Percentiles rank a stretch among this genome's conserved stretches.
Evolutionary conservation across 1,284 basidiomycete genomes (phyloP).

Genomic region (Melampsora larici-populina): DNA sequence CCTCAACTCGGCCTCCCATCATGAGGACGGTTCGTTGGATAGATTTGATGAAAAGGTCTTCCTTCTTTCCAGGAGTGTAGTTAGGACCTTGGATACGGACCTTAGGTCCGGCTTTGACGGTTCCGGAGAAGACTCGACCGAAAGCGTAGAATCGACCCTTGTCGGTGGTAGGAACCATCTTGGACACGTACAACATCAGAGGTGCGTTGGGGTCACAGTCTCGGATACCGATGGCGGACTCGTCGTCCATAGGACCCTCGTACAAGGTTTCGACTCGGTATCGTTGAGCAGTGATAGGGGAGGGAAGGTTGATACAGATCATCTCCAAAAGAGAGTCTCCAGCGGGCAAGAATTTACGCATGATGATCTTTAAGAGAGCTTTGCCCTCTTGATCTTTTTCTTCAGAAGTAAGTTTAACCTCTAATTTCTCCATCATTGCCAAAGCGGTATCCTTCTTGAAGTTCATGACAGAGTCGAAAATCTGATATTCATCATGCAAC

Average conservation of each 20-base stretch:
- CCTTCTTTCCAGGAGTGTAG: constrained; percentile 98
- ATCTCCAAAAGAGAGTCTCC: constrained; percentile 99
- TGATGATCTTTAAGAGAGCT: constrained; percentile 91
- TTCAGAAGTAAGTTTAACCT: constrained; percentile 80
- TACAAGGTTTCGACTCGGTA: constrained; percentile 99
- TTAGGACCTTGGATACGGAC: constrained; percentile 99
- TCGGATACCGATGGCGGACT: constrained; percentile 96
- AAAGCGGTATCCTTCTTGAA: constrained; percentile 91
- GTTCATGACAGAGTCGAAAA: constrained; percentile 99
- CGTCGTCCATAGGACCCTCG: constrained; percentile 99
- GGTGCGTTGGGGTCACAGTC: constrained; percentile 97
- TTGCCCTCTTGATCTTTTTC: constrained; percentile 97
- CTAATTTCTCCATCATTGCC: constrained; percentile 92
- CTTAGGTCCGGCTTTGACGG: constrained; percentile 93
- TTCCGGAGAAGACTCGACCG: constrained; percentile 99
- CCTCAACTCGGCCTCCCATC: constrained; percentile 99
- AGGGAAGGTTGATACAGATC: constrained; percentile 95
- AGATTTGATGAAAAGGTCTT: constrained; percentile 96
- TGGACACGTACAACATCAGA: constrained; percentile 97
- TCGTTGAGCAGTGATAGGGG: constrained; percentile 90
- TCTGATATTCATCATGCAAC: constrained; percentile 50
- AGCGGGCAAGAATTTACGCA: constrained; percentile 99
- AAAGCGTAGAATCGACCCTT: constrained; percentile 99
- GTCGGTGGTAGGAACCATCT: constrained; percentile 99
- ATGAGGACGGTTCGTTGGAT: constrained; percentile 98